A percentile compares a stretch with the other conserved stretches of the same genome.
Conservation (phyloP, 176 grass and related monocot species). For the Triticum monococcum region DNA sequence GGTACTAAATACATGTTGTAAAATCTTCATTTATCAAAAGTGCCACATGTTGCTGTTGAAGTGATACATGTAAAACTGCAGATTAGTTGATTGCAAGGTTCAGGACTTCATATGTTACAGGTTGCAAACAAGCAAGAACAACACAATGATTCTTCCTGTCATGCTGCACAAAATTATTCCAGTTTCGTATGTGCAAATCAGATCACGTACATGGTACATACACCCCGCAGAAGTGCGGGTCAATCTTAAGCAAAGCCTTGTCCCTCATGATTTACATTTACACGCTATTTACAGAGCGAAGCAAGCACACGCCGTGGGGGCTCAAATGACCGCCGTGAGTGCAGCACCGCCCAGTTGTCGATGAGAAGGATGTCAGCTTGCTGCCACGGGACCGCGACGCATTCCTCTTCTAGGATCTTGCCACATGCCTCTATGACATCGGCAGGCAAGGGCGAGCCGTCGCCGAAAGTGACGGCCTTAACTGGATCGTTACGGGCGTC, state of each 20-base stretch:
- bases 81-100: background rate
- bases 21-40: background rate
- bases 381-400: conserved; percentile 66
- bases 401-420: conserved; percentile 72
- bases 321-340: conserved; percentile 70
- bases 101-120: background rate
- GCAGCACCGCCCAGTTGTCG: conserved; percentile 83
- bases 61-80: background rate
- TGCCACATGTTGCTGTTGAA: background rate
- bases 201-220: background rate
- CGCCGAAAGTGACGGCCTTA: conserved; percentile 80
- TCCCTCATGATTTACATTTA: too few species aligned
- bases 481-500: conserved; percentile 82
- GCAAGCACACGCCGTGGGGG: conserved; percentile 85
- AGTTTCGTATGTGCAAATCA: background rate
- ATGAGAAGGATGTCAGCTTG: conserved; percentile 75
- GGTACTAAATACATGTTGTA: too few species aligned
- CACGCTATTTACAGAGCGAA: conserved; percentile 76
- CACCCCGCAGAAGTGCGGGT: background rate
- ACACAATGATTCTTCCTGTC: background rate
- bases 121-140: background rate
- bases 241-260: background rate
- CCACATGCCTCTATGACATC: conserved; percentile 66
- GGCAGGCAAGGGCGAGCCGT: conserved; percentile 59
- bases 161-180: background rate